Base-by-base conservation (phyloP, 805 yeast genomes). In the Myxozyma nipponensis region DNA sequence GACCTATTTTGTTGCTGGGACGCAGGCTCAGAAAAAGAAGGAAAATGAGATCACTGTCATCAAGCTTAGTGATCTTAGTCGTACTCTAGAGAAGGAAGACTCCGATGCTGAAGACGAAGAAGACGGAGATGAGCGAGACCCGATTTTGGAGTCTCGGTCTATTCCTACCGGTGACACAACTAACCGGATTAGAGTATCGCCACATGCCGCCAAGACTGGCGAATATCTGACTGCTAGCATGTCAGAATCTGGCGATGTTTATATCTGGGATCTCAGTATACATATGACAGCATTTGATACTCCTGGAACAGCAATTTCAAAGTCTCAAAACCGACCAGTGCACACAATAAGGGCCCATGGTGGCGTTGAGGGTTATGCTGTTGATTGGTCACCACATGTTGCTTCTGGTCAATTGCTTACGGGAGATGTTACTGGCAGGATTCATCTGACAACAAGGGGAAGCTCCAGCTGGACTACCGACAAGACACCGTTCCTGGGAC, bases 301-400 rank as follows among this genome's bases (percentile, higher is more conserved):
- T 5, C 96, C 98, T 3, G 98, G 98, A 4, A 83, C 76, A 62
- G 74, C 77, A 61, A 79, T 91, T 57, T 85, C 95, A 44, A 90
- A 89, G 65, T 70, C 77, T 17, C 77, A 82, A 56, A 87, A 84
- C 65, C 79, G 82, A 66, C 96, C 98, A 18, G 65, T 81, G 9
- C 90, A 89, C 70, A 88, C 95, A 4, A 74, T 93, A 52, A 79
- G 79, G 63, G 76, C 72, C 57, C 98, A 93, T 66, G 97, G 97
- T 22, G 83, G 84, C 59, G 95, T 86, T n/a, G 98, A 93, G 72
- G 98, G 98, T 32, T 93, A 88, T 64, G 98, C 96, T 15, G 68
- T 93, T 40, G 98, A 91, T 69, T 93, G 98, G 98, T 86, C 95
- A 1, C 96, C 97, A 39, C 71, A 84, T 57, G 78, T 82, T 53